Percentiles rank a stretch among this genome's conserved stretches.
phyloP scores from a whole-genome alignment of 2,329 filamentous ascomycete genomes.

The Colletotrichum sp. region DNA sequence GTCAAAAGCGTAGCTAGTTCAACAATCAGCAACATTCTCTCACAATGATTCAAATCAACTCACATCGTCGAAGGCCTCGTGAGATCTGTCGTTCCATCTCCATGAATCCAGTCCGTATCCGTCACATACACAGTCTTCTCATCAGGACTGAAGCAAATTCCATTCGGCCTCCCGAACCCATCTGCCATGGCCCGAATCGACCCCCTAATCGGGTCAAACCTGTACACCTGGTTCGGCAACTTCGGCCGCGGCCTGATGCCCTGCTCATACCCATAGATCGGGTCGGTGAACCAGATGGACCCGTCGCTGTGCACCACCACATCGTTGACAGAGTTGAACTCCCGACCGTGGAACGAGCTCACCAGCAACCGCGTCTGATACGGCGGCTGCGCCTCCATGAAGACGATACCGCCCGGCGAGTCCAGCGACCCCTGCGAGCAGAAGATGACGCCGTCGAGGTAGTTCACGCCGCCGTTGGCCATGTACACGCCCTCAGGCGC shows the following conservation, averaged over 20 bases:
- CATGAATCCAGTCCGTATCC: constrained; percentile 40
- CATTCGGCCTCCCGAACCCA: constrained; percentile 51
- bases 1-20: constrained; percentile 40
- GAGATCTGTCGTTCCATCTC: constrained; percentile 32
- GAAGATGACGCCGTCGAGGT: constrained; percentile 42
- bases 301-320: constrained; percentile 47
- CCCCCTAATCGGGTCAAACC: constrained; percentile 43
- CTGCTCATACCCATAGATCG: constrained; percentile 52
- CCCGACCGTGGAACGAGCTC: constrained; percentile 39
- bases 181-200: constrained; percentile 50
- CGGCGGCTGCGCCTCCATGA: constrained; percentile 34
- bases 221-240: constrained; percentile 53
- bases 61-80: constrained; percentile 15
- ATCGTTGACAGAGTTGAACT: constrained; percentile 57
- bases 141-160: constrained; percentile 49
- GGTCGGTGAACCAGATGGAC: constrained; percentile 56
- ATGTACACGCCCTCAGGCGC: constrained; percentile 38
- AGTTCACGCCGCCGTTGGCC: constrained; percentile 56
- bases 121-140: constrained; percentile 50
- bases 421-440: constrained; percentile 42
- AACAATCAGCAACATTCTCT: background rate
- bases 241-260: constrained; percentile 48
- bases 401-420: constrained; percentile 32
- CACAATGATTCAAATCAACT: background rate
- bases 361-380: constrained; percentile 33